Evolutionary conservation across 768 basidiomycete species (phyloP), one percentile per base, ranked within the genome.

Genomic region (Lactarius vividus): DNA sequence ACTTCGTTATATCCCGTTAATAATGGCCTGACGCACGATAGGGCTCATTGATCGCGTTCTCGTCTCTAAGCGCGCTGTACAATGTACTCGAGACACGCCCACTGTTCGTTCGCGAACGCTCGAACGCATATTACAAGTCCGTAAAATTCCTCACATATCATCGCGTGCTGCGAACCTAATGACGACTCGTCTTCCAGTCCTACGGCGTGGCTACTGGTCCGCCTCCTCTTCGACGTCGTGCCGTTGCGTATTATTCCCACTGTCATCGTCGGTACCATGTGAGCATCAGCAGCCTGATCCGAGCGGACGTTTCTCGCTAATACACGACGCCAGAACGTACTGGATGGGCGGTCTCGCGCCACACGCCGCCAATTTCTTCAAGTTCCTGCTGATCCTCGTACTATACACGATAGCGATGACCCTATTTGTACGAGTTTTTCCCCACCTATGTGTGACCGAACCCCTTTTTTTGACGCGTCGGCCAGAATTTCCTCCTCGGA

Each of bases 281-380:
- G 69, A 72, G 90, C 76, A 16, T 11, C 29, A 46, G 23, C 16
- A 29, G 11, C 28, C 26, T 16, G 46, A 15, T 35, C 56, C 40
- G 4, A 40, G 54, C 42, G 11, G 2, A 39, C 8, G 23, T 52
- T 39, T 52, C 23, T 52, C 29, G 28, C 33, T 62, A 18, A 58
- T 35, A n/a, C n/a, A n/a, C n/a, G 10, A 49, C 3, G n/a, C 11
- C 65, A 91, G 89, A 60, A 88, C 88, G n/a, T 94, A 94, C 71
- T 94, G 92, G 92, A 95, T 98, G 96, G 93, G 94, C 3, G 95
- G 96, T 15, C 84, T 98, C 4, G 83, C 91, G 2, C 81, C 81
- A 4, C 83, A 90, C 52, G 87, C 94, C 2, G 84, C 87, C 0
- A 82, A 89, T 73, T 98, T 89, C 82, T 98, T 97, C 88, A 98